A percentile compares a stretch with the other conserved stretches of the same genome.
Conservation (phyloP, 2,329 filamentous ascomycete species). For the Aspergillus felis region DNA sequence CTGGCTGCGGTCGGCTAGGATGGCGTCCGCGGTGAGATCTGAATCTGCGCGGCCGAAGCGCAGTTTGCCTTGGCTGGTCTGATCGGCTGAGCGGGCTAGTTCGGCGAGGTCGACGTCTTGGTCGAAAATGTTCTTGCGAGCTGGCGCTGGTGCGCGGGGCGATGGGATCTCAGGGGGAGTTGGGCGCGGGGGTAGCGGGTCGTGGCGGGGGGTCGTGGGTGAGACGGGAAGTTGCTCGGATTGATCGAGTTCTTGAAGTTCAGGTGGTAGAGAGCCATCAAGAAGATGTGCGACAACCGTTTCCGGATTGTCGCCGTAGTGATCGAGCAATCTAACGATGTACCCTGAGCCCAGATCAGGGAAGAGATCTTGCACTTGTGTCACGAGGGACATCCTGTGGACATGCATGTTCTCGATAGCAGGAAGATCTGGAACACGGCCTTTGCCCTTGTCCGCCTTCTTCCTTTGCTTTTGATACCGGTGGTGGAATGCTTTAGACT, state of each 20-base stretch:
- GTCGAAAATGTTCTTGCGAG: slow-evolving; percentile 71
- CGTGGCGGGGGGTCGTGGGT: slow-evolving; percentile 53
- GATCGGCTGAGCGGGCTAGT: slow-evolving; percentile 54
- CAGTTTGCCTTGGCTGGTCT: slow-evolving; percentile 52
- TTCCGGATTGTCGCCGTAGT: slow-evolving; percentile 74
- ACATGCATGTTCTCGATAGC: slow-evolving; percentile 58
- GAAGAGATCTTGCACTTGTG: slow-evolving; percentile 90
- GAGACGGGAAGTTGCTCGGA: slow-evolving; percentile 48
- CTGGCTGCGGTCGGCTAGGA: slow-evolving; percentile 61
- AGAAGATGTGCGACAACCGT: slow-evolving; percentile 77
- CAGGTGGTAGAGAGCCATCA: slow-evolving; percentile 67
- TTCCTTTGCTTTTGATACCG: slow-evolving; percentile 40
- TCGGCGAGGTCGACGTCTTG: slow-evolving; percentile 70
- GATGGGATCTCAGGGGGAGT: slow-evolving; percentile 29
- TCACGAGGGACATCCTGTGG: slow-evolving; percentile 78
- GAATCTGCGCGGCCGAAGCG: slow-evolving; percentile 71
- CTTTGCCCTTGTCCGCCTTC: slow-evolving; percentile 41
- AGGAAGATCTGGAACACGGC: slow-evolving; percentile 22
- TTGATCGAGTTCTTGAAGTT: slow-evolving; percentile 63
- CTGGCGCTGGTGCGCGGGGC: slow-evolving; percentile 26
- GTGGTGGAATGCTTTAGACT: slow-evolving; percentile 37
- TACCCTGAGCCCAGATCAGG: slow-evolving; percentile 82
- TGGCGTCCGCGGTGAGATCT: slow-evolving; percentile 63
- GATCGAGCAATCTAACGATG: slow-evolving; percentile 71
- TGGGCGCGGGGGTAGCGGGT: slow-evolving; percentile 52